These are phyloP conservation scores for Mycena amicta DNA, from an alignment of 768 basidiomycete genomes.

Conservation along the genomic window DNA sequence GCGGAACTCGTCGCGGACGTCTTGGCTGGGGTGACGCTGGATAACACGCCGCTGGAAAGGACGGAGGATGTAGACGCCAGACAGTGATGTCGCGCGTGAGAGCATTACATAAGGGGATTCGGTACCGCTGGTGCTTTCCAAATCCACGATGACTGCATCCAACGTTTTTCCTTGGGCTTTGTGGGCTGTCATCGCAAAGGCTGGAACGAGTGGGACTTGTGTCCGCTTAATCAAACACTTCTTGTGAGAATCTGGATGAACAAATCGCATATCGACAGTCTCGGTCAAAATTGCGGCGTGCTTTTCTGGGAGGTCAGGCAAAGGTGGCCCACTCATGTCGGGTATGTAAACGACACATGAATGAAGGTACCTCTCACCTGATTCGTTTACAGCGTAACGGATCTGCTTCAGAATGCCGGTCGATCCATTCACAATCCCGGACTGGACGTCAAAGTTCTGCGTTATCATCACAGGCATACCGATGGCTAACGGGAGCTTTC, in stretches of 20 bases:
- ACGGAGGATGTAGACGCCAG: slow-evolving; percentile 35
- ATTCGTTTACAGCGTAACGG: slow-evolving; percentile 21
- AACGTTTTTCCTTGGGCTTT: slow-evolving; percentile 43
- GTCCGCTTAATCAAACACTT: slow-evolving; percentile 25
- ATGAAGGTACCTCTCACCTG: slow-evolving; percentile 19
- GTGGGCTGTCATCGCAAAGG: slow-evolving; percentile 42
- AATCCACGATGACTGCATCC: slow-evolving; percentile 32
- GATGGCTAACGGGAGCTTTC: not conserved
- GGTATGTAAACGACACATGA: slow-evolving; percentile 29
- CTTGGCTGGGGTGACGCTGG: not conserved
- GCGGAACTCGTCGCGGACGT: not conserved
- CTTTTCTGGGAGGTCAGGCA: slow-evolving; percentile 19
- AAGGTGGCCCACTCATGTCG: not conserved
- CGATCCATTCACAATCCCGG: slow-evolving; percentile 36
- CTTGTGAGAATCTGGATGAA: slow-evolving; percentile 23
- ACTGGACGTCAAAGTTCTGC: not conserved
- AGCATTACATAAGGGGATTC: slow-evolving; percentile 46
- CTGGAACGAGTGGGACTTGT: slow-evolving; percentile 40
- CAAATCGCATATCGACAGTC: slow-evolving; percentile 22
- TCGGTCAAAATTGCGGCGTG: slow-evolving; percentile 29
- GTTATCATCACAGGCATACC: not conserved
- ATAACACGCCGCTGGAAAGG: slow-evolving; percentile 20
- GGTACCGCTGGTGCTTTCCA: slow-evolving; percentile 30
- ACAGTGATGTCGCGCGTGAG: slow-evolving; percentile 32
- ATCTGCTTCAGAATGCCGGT: slow-evolving; percentile 28